These are phyloP conservation scores for Mortierella sp. DNA, from an alignment of 371 early-diverging fungal species.

Conservation along the genomic window DNA sequence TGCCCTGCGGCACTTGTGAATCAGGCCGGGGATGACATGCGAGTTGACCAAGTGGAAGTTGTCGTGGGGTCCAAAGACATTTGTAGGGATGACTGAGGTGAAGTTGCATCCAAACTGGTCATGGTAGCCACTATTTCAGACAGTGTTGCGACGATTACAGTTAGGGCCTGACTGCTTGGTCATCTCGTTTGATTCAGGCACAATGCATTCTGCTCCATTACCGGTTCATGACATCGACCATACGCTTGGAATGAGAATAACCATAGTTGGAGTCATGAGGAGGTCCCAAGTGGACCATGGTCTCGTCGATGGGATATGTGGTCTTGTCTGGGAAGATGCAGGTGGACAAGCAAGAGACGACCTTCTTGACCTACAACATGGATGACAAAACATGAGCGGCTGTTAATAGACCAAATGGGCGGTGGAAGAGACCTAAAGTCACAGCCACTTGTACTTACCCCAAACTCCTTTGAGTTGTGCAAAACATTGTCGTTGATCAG, in stretches of 20 bases:
- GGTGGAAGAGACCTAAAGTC: not conserved
- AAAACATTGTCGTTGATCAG: conserved; percentile 87
- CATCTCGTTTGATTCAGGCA: not conserved
- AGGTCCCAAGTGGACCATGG: conserved; percentile 89
- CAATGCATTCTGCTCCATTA: conserved; percentile 34
- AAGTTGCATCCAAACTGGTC: conserved; percentile 87
- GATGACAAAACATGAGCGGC: not conserved
- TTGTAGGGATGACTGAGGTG: conserved; percentile 89
- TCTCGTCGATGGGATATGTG: conserved; percentile 88
- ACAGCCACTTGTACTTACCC: conserved; percentile 57
- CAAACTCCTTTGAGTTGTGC: conserved; percentile 69
- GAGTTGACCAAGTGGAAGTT: conserved; percentile 86
- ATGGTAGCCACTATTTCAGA: conserved; percentile 70
- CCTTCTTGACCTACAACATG: conserved; percentile 74
- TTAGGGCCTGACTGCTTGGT: not conserved
- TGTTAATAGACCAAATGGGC: not conserved
- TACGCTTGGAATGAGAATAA: conserved; percentile 89
- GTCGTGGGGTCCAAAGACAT: conserved; percentile 89
- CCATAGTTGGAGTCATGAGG: conserved; percentile 90
- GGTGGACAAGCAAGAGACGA: conserved; percentile 88
- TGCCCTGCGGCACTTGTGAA: conserved; percentile 88
- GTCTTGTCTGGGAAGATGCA: conserved; percentile 92
- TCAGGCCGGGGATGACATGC: conserved; percentile 87
- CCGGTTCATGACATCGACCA: conserved; percentile 90
- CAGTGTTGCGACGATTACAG: not conserved